Percentiles rank a stretch among this genome's conserved stretches.
Evolutionary conservation across 2,329 filamentous ascomycete species (phyloP).

Genomic region (Fusarium abutilonis): DNA sequence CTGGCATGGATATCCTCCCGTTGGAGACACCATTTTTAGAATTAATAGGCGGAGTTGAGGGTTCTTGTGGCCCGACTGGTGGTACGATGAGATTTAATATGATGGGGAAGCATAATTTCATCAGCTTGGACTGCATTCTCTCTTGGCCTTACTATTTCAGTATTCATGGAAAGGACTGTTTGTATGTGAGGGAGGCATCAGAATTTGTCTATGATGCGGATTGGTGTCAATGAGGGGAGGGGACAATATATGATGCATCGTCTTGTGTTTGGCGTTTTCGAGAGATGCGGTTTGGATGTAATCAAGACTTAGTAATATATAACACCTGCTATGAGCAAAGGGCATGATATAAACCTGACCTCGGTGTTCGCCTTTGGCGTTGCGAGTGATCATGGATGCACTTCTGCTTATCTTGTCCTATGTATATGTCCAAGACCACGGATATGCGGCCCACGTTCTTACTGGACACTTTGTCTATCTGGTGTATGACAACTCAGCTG

Average conservation of each 20-base stretch:
- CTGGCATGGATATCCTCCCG: conserved; percentile 17
- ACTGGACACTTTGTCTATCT: too few relatives aligned
- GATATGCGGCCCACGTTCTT: too few relatives aligned
- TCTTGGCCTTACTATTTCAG: not conserved
- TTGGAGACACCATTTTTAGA: conserved; percentile 24
- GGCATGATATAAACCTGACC: not conserved
- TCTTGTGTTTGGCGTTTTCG: conserved; percentile 24
- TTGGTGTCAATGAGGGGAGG: conserved; percentile 3
- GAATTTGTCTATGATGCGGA: conserved; percentile 7
- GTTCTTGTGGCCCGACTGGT: not conserved
- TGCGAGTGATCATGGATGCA: too few relatives aligned
- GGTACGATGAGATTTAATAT: conserved; percentile 16
- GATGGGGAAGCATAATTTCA: not conserved
- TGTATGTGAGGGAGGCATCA: not conserved
- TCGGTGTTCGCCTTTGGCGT: not conserved
- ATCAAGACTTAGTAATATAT: conserved; percentile 40
- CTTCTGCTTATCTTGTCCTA: too few relatives aligned
- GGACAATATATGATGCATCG: conserved; percentile 1
- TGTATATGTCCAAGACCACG: too few relatives aligned
- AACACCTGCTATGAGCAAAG: conserved; percentile 22
- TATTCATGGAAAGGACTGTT: not conserved
- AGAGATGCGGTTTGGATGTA: conserved; percentile 31
- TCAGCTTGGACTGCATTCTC: not conserved
- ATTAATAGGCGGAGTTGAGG: conserved; percentile 15
- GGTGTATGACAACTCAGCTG: too few relatives aligned